Evolutionary conservation across 148 eudicot genomes (phyloP).

Genomic region (Amaranthus cruentus): DNA sequence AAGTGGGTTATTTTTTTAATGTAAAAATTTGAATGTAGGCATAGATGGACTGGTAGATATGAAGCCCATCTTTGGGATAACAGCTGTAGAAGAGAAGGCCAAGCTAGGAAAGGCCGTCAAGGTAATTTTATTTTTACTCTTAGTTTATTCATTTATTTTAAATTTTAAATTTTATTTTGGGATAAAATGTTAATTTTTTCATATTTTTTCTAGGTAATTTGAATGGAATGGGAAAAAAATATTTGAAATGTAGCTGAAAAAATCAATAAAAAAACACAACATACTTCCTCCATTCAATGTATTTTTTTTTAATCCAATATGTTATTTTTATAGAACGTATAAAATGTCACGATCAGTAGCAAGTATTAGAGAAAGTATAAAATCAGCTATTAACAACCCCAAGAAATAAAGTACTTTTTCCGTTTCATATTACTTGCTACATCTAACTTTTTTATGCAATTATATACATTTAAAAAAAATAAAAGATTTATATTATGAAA

Average conservation of each 20-base stretch:
- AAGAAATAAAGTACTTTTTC: too few species aligned
- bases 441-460: too few species aligned
- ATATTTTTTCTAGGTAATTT: conserved; percentile 11
- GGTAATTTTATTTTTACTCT: conserved; percentile 38
- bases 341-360: too few species aligned
- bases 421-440: too few species aligned
- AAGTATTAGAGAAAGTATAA: too few species aligned
- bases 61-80: conserved; percentile 99
- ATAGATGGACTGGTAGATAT: conserved; percentile 96
- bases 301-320: too few species aligned
- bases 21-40: conserved; percentile 37
- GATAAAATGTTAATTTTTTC: neutral
- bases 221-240: conserved; percentile 29
- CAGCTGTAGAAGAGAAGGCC: conserved; percentile 99
- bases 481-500: too few species aligned
- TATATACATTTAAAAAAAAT: too few species aligned
- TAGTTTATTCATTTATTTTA: neutral
- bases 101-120: conserved; percentile 99
- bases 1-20: neutral
- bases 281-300: too few species aligned
- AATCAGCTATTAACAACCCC: too few species aligned
- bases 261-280: too few species aligned
- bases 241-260: neutral
- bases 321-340: too few species aligned
- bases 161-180: neutral